A percentile compares a stretch with the other conserved stretches of the same genome.
phyloP scores from a whole-genome alignment of 257 asterid genomes.

The Nicotiana attenuata region DNA sequence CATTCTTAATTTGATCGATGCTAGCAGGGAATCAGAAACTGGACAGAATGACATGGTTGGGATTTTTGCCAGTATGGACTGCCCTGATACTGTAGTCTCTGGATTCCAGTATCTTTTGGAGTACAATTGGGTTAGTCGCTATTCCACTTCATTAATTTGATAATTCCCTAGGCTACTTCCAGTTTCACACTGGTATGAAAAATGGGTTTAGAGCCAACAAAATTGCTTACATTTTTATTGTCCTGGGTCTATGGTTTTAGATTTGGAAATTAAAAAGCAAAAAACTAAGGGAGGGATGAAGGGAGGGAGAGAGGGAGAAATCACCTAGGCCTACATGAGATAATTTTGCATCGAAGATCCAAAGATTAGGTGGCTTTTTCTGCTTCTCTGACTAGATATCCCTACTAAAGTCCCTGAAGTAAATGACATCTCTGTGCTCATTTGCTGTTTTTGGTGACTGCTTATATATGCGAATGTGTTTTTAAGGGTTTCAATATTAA shows the following conservation, averaged over 20 bases:
- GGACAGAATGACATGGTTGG: conserved; percentile 60
- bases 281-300: background rate
- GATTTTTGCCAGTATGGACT: conserved; percentile 82
- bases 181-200: background rate
- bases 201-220: background rate
- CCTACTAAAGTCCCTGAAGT: background rate
- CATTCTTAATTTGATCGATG: conserved; percentile 70
- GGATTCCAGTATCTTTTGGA: conserved; percentile 76
- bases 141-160: background rate
- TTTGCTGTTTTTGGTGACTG: background rate
- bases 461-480: background rate
- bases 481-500: background rate
- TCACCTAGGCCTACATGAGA: background rate
- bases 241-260: background rate
- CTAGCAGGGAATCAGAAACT: conserved; percentile 23
- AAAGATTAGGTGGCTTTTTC: background rate
- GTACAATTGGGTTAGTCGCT: conserved; percentile 67
- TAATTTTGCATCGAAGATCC: background rate
- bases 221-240: background rate
- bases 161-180: background rate
- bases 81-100: conserved; percentile 61
- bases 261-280: background rate
- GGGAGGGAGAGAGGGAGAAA: too few relatives aligned
- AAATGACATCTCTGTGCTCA: background rate
- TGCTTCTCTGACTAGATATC: background rate